These are phyloP conservation scores for Peltaster fructicola DNA, from an alignment of 2,329 filamentous ascomycete genomes.

Conservation along the genomic window DNA sequence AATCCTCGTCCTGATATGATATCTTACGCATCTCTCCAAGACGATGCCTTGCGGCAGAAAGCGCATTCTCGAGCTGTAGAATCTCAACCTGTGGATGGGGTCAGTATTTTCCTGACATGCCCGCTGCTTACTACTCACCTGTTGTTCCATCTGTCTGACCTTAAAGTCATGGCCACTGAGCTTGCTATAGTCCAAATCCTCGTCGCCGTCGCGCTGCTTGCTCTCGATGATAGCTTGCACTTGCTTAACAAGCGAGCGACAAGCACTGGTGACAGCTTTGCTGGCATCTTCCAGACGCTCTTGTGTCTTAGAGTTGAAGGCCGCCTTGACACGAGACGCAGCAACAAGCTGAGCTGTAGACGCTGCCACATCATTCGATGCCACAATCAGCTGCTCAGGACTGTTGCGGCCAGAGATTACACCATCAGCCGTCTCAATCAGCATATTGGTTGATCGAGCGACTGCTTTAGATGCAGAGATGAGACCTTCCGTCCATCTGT, in stretches of 20 bases:
- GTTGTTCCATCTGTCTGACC: constrained; percentile 97
- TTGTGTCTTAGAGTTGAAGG: constrained; percentile 95
- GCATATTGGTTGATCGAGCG: constrained; percentile 76
- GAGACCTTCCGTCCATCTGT: constrained; percentile 93
- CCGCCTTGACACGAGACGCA: constrained; percentile 87
- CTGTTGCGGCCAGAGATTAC: constrained; percentile 84
- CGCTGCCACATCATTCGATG: constrained; percentile 90
- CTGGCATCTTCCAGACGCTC: constrained; percentile 78
- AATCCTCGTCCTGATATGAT: constrained; percentile 63
- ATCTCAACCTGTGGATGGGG: constrained; percentile 66
- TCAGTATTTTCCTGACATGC: constrained; percentile 1
- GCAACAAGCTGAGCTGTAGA: constrained; percentile 94
- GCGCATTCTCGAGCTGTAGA: constrained; percentile 75
- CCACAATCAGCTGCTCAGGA: constrained; percentile 92
- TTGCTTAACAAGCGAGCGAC: constrained; percentile 72
- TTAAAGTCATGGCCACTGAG: constrained; percentile 94
- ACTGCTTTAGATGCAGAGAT: constrained; percentile 97
- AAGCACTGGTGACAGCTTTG: constrained; percentile 82
- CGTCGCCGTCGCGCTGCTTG: constrained; percentile 58
- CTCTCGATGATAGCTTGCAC: constrained; percentile 90
- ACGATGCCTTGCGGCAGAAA: constrained; percentile 60
- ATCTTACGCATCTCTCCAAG: constrained; percentile 98
- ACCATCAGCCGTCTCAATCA: constrained; percentile 95
- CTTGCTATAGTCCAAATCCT: constrained; percentile 72
- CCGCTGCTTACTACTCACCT: constrained; percentile 45